Evolutionary conservation across 2,329 filamentous ascomycete species (phyloP), one percentile per base, ranked within the genome.

Genomic region (Elsinoe arachidis): DNA sequence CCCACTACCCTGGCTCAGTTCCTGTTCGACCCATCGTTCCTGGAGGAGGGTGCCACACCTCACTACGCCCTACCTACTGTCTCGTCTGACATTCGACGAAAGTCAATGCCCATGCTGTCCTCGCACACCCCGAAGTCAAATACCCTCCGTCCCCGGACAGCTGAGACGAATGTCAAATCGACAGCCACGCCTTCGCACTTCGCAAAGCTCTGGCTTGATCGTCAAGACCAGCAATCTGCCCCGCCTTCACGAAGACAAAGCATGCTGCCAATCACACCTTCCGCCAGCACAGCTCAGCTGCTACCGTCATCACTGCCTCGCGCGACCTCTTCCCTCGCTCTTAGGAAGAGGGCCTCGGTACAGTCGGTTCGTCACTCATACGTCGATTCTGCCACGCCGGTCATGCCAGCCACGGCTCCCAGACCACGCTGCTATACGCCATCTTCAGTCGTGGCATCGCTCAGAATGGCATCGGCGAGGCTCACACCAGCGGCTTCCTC

Each of bases 41-140:
- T 54, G 12, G 37, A 58, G 3, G 56, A 53, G 12, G 47, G 46
- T 37, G 7, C 56, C 14, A 57, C 62, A 30, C 68, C 68, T 26
- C 63, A 66, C 53, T 71, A 68, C 57, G 68, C 67, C 17, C 53
- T 63, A 37, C 62, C 68, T 2, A 70, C 68, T 1, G 55, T 67
- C 17, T 61, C 69, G 2, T 69, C 60, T 37, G 63, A 66, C 47
- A 63, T 66, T 15, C 62, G 68, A 35, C 66, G 68, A 21, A 69
- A 69, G 54, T 69, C 68, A 9, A 58, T 70, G 14, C 67, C 68
- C 43, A 56, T 63, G 5, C 56, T 64, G 17, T 10, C 35, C 41
- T 54, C 39, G 35, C 60, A 26, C 55, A 62, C 51, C 62, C 67
- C 19, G 56, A 61, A 23, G 23, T 59, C 15, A 57, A 56, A 39